Percentiles rank a stretch among this genome's conserved stretches.
Conservation (phyloP, 2,329 filamentous ascomycete species). For the Beauveria sp. region DNA sequence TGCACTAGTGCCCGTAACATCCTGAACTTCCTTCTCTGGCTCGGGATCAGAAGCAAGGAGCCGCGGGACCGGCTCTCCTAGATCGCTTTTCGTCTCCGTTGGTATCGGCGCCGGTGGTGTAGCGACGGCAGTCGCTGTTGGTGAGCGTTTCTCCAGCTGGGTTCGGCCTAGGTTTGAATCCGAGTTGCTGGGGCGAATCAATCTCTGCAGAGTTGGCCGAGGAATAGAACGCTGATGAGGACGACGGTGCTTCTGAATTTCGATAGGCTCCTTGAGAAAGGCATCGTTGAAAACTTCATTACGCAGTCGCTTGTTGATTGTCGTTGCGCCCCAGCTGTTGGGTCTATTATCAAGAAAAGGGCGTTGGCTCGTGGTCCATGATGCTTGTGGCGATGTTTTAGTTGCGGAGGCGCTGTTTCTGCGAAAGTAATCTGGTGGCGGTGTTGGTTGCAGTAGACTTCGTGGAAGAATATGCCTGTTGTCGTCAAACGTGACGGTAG, state of each 20-base stretch:
- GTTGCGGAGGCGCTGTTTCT: slow-evolving; percentile 25
- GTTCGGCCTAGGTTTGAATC: slow-evolving; percentile 30
- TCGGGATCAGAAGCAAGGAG: slow-evolving; percentile 25
- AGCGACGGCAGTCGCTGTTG: neutral
- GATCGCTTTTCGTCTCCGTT: slow-evolving; percentile 27
- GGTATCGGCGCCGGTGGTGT: neutral
- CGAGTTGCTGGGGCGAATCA: slow-evolving; percentile 38
- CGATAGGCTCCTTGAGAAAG: slow-evolving; percentile 76
- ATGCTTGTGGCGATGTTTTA: slow-evolving; percentile 6
- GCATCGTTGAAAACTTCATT: slow-evolving; percentile 92
- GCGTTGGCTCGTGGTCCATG: slow-evolving; percentile 16
- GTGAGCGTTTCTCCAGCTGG: neutral
- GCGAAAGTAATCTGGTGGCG: slow-evolving; percentile 25
- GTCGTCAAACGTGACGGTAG: slow-evolving; percentile 88
- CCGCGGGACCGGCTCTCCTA: slow-evolving; percentile 21
- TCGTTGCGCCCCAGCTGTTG: slow-evolving; percentile 81
- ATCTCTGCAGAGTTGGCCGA: slow-evolving; percentile 38
- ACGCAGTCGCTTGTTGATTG: slow-evolving; percentile 77
- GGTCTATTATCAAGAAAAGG: slow-evolving; percentile 47
- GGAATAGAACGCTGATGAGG: slow-evolving; percentile 62
- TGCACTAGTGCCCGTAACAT: slow-evolving; percentile 57
- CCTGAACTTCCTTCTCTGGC: slow-evolving; percentile 35
- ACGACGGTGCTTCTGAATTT: slow-evolving; percentile 67
- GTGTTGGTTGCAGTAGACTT: slow-evolving; percentile 63
- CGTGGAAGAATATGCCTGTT: slow-evolving; percentile 90